Evolutionary conservation across 2,329 filamentous ascomycete genomes (phyloP).

Genomic region (Aquanectria penicillioides): DNA sequence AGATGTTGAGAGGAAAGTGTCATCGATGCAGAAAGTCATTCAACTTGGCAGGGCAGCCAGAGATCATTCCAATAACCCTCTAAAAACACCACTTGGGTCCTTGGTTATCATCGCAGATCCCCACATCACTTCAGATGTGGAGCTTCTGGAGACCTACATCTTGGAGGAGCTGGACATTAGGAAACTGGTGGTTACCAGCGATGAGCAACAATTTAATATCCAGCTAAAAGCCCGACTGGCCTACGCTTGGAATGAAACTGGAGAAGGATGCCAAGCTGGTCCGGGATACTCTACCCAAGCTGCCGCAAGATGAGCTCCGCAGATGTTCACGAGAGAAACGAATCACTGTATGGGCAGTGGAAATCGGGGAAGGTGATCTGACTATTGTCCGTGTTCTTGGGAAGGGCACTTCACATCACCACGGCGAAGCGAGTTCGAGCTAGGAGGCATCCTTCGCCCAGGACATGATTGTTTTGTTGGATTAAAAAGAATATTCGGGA

Average conservation of each 20-base stretch:
- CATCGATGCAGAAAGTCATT: conserved; percentile 89
- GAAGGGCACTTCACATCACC: background rate
- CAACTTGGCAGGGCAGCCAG: conserved; percentile 83
- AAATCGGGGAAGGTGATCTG: conserved; percentile 79
- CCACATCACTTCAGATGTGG: conserved; percentile 78
- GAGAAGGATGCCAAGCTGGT: conserved; percentile 89
- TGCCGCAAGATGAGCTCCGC: conserved; percentile 81
- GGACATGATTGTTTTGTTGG: conserved; percentile 80
- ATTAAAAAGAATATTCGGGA: conserved; percentile 73
- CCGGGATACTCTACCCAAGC: conserved; percentile 80
- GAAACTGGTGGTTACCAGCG: conserved; percentile 80
- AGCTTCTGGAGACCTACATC: conserved; percentile 82
- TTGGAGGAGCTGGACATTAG: conserved; percentile 86
- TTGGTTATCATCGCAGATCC: conserved; percentile 85
- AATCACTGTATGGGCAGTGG: conserved; percentile 82
- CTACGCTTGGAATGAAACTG: conserved; percentile 88
- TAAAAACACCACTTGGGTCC: conserved; percentile 87
- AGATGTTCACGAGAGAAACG: conserved; percentile 74
- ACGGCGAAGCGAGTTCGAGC: conserved; percentile 14
- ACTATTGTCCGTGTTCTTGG: conserved; percentile 38
- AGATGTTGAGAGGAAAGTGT: conserved; percentile 80
- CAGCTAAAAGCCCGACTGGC: conserved; percentile 88
- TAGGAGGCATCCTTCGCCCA: conserved; percentile 39
- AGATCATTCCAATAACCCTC: conserved; percentile 78
- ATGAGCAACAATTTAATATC: conserved; percentile 86